phyloP scores from a whole-genome alignment of 2,329 filamentous ascomycete genomes.

The Graphilbum fragrans region DNA sequence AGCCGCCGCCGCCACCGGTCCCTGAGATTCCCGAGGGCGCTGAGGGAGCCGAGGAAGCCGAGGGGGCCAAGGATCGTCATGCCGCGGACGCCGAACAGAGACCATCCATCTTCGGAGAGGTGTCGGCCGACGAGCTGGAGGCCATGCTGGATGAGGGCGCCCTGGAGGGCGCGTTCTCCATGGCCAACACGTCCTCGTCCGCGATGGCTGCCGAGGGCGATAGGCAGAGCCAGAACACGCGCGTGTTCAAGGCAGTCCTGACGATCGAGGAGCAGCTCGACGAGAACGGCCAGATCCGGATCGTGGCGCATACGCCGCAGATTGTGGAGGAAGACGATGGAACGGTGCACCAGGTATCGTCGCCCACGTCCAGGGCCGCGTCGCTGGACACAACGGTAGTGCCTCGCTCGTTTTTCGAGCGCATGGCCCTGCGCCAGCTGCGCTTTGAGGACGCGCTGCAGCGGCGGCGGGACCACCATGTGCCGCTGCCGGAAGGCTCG shows the following conservation, averaged over 20 bases:
- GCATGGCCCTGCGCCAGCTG: slow-evolving; percentile 54
- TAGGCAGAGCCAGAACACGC: slow-evolving; percentile 27
- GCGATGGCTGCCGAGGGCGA: slow-evolving; percentile 14
- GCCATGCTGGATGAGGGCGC: slow-evolving; percentile 10
- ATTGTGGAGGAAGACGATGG: slow-evolving; percentile 32
- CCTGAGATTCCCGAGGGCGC: slow-evolving; percentile 30
- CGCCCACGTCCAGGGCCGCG: neutral
- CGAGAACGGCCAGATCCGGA: slow-evolving; percentile 45
- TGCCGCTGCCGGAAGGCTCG: neutral
- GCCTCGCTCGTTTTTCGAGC: slow-evolving; percentile 52
- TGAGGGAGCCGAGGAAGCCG: slow-evolving; percentile 4
- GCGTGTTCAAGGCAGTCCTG: slow-evolving; percentile 51
- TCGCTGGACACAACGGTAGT: slow-evolving; percentile 1
- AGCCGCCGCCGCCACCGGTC: slow-evolving; percentile 68
- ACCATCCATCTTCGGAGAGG: slow-evolving; percentile 23
- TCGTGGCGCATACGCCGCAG: slow-evolving; percentile 47
- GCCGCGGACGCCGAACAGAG: slow-evolving; percentile 16
- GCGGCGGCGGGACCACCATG: slow-evolving; percentile 23
- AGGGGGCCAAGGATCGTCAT: slow-evolving; percentile 4
- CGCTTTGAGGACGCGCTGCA: slow-evolving; percentile 38
- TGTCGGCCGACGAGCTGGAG: slow-evolving; percentile 11
- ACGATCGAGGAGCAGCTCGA: slow-evolving; percentile 56
- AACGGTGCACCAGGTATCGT: neutral
- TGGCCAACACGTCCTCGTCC: slow-evolving; percentile 12
- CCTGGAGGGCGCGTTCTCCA: neutral